A percentile compares a stretch with the other conserved stretches of the same genome.
Evolutionary conservation across 1,284 basidiomycete genomes (phyloP).

Genomic region (Rhodotorula sp.): DNA sequence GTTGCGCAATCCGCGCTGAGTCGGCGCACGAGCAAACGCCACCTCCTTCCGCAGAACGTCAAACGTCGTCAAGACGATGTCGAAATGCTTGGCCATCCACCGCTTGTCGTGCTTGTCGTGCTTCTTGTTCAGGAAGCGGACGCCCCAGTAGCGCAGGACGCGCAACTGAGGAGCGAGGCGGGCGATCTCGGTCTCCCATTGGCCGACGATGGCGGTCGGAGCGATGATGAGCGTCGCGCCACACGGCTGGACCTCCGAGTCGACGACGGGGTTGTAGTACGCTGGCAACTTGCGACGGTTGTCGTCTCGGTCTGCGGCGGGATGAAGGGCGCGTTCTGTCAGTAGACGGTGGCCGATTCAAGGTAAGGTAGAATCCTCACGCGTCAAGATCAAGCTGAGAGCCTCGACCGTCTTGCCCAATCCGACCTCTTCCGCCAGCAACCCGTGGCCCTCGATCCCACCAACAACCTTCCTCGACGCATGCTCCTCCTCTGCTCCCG

Average conservation of each 20-base stretch:
- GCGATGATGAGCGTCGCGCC: constrained; percentile 41
- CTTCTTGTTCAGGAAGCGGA: constrained; percentile 13
- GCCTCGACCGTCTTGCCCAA: constrained; percentile 52
- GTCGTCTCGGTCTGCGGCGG: constrained; percentile 19
- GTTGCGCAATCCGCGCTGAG: constrained; percentile 27
- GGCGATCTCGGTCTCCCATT: constrained; percentile 42
- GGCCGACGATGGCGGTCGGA: constrained; percentile 40
- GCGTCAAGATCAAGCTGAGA: constrained; percentile 46
- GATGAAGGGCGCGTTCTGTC: background rate
- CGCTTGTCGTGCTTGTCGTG: constrained; percentile 3
- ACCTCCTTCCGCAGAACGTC: constrained; percentile 40
- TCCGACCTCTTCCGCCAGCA: constrained; percentile 50
- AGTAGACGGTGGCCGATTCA: too few relatives aligned
- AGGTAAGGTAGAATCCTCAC: background rate
- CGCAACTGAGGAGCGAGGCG: constrained; percentile 41
- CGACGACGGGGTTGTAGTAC: constrained; percentile 33
- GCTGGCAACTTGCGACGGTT: constrained; percentile 26
- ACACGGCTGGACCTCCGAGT: constrained; percentile 38
- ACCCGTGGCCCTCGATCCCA: constrained; percentile 19
- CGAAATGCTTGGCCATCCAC: constrained; percentile 25
- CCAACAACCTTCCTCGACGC: constrained; percentile 5
- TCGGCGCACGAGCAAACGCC: constrained; percentile 39
- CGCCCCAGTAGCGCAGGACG: constrained; percentile 42
- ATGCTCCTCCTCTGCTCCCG: background rate
- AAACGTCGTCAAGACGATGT: constrained; percentile 43